Percentiles rank a stretch among this genome's conserved stretches.
phyloP scores from a whole-genome alignment of 2,329 filamentous ascomycete species.

The Ilyonectria sp. region DNA sequence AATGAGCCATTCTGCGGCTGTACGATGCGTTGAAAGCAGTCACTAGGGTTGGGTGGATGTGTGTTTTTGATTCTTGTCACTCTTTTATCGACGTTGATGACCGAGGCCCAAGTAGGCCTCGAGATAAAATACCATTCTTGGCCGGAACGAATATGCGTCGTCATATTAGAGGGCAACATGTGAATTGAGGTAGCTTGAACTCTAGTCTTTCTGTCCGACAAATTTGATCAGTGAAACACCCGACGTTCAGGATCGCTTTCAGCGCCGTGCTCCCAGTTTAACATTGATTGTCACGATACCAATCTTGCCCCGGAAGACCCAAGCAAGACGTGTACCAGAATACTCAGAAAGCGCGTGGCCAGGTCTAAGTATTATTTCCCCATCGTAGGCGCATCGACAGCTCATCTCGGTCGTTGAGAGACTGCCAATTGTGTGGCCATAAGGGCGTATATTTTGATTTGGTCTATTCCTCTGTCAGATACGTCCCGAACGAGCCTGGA shows the following conservation, averaged over 20 bases:
- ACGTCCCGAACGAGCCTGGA: background rate
- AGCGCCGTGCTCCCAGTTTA: background rate
- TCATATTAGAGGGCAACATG: background rate
- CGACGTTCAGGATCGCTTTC: background rate
- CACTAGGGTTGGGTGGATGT: background rate
- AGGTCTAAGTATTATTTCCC: conserved; percentile 2
- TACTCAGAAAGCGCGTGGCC: conserved; percentile 9
- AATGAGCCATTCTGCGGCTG: background rate
- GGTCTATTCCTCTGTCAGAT: conserved; percentile 19
- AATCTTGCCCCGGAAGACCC: conserved; percentile 9
- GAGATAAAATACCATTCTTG: background rate
- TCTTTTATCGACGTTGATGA: background rate
- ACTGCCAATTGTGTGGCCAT: background rate
- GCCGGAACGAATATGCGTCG: background rate
- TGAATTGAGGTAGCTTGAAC: background rate
- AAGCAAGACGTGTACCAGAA: conserved; percentile 1
- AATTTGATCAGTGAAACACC: background rate
- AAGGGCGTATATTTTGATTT: conserved; percentile 5
- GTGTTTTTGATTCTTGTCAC: background rate
- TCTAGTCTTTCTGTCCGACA: background rate
- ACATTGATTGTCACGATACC: conserved; percentile 20
- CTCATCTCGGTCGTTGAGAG: background rate
- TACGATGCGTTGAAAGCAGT: no score
- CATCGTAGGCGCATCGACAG: background rate
- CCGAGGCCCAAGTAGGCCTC: background rate